Base-by-base conservation (phyloP, 2,329 filamentous ascomycete genomes). In the Didymosphaeria variabile region DNA sequence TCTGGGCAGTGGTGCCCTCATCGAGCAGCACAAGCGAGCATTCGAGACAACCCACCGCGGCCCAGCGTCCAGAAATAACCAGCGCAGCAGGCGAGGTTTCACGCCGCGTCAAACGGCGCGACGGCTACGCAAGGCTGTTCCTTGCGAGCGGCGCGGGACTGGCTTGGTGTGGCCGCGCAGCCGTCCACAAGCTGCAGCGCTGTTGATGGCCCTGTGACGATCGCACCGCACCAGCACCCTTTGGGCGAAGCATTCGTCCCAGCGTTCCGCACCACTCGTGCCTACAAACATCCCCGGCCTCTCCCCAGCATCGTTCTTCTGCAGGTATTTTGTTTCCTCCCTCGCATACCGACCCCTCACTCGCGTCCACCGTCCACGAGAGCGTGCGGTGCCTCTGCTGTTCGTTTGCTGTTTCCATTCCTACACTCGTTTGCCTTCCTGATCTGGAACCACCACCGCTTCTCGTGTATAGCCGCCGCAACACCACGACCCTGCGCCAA, bases 401-500 rank as follows among this genome's bases (percentile, higher is more conserved):
- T 66, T 54, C 59, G 47, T 66, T 71, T 55, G 47, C 59, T 65
- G 64, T 55, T 63, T 64, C 29, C 61, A 55, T 50, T 58, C 63
- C 59, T 63, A 71, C 71, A 68, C 65, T 73, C 71, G 70, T 72
- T 73, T 72, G 44, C 44, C 40, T 53, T 53, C 57, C 57, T 47
- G 21, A 54, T 61, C 40, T 50, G 54, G 52, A 59, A 47, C 38
- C 47, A 44, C 55, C 55, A 36, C 46, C 47, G 55, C 23, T 55
- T 50, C 53, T 54, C 56, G 58, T 36, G 61, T 58, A 60, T 63
- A 62, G 57, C 53, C 63, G 47, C 62, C 60, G 19, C 29, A 47
- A 31, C n/a, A 31, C 45, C 23, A 29, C 23, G 12, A 32, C 42
- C 17, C 23, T 49, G 29, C 23, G 7, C 53, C 13, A 12, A 10